Percentiles rank a stretch among this genome's conserved stretches.
Conservation (phyloP, 2,329 filamentous ascomycete species). For the Sporothrix curviconia region DNA sequence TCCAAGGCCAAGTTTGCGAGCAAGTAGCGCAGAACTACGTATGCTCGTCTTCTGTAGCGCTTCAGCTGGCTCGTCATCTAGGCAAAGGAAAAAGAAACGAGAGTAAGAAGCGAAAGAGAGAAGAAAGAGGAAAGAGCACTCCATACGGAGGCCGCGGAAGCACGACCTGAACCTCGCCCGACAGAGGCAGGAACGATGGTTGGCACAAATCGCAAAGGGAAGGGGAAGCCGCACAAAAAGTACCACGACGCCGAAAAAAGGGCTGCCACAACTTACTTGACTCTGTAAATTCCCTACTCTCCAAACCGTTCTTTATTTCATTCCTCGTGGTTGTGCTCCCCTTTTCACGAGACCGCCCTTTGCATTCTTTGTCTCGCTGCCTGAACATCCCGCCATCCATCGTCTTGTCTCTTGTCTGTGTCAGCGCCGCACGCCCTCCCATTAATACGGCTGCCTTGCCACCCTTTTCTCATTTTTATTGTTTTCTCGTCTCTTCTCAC, state of each 20-base stretch:
- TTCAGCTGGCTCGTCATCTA: constrained; percentile 1
- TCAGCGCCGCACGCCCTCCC: neutral
- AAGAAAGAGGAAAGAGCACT: too few species aligned
- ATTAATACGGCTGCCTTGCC: neutral
- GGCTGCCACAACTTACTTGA: neutral
- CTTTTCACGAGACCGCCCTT: neutral
- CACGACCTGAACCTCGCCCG: too few species aligned
- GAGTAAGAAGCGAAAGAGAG: neutral
- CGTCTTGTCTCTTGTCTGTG: neutral
- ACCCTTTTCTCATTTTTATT: too few species aligned
- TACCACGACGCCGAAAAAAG: constrained; percentile 9
- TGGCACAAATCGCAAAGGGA: neutral
- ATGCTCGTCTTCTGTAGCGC: neutral
- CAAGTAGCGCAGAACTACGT: neutral
- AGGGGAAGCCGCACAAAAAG: neutral
- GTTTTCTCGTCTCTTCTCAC: too few species aligned
- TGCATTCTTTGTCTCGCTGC: too few species aligned
- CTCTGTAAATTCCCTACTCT: neutral
- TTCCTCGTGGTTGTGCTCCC: constrained; percentile 1
- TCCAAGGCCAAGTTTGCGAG: too few species aligned
- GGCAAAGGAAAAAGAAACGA: neutral
- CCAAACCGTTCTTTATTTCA: neutral
- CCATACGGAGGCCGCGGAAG: too few species aligned
- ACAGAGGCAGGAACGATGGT: neutral
- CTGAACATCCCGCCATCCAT: too few species aligned